Evolutionary conservation across 2,329 filamentous ascomycete species (phyloP), one percentile per base, ranked within the genome.

Genomic region (Claviceps maximensis): DNA sequence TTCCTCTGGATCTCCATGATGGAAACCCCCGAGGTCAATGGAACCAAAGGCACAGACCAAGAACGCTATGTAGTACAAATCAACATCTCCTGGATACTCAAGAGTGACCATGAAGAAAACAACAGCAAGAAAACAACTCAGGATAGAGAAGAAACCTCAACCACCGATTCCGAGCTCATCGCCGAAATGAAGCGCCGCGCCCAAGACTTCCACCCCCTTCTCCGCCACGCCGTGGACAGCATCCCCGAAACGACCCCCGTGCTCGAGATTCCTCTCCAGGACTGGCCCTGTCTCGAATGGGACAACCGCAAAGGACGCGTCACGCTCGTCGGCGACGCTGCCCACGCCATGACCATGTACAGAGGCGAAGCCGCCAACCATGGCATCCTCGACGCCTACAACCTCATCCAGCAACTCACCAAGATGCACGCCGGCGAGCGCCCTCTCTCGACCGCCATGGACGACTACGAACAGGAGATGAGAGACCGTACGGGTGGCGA

Each of bases 291-390:
- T 27, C 63, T 62, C 1, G 59, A 62, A 7, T 76, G 74, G 72
- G 63, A 72, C 54, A 72, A 71, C 48, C 61, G 58, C 13, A 60
- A 62, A 42, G 75, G 74, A 3, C 64, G 67, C 1, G 69, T 75
- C 3, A 74, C 74, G 1, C 61, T 80, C 1, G 66, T 72, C 4
- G 77, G 78, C 3, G 78, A 80, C 59, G 72, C 76, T 2, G 76
- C 76, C 0, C 77, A 80, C 61, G 72, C 76, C n/a, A 80, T 80
- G 77, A 77, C 75, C 31, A 78, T 79, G 75, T 78, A 66, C 51
- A 64, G 69, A 17, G 69, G 69, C 27, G 68, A 71, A 51, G 69
- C 63, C 1, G 65, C 62, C 8, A 71, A 71, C 52, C 69, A 71
- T 53, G 69, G 68, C 17, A 68, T 71, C 13, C 60, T 69, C n/a